Conservation (phyloP, 495 filamentous ascomycete species). For the Hyaloscypha variabilis region DNA sequence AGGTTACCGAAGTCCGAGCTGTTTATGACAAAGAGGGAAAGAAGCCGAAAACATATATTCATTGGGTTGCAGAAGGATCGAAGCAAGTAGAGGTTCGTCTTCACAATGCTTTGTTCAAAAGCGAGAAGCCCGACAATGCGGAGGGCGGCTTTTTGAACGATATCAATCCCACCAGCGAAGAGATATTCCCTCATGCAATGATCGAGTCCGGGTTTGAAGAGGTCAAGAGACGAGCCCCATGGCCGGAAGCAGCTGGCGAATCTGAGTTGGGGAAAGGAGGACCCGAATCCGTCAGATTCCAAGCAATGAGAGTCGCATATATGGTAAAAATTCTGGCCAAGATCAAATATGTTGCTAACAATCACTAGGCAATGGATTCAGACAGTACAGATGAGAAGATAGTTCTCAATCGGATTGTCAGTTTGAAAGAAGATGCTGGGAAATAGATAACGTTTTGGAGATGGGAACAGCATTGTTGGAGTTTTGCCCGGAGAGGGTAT, state of each 20-base stretch:
- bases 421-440: constrained; percentile 84
- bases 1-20: constrained; percentile 70
- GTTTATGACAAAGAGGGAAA: constrained; percentile 67
- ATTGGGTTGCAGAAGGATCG: constrained; percentile 78
- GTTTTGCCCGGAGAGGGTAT: background rate
- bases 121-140: constrained; percentile 71
- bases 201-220: constrained; percentile 88
- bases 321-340: constrained; percentile 48
- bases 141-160: constrained; percentile 80
- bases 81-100: constrained; percentile 77
- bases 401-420: constrained; percentile 90
- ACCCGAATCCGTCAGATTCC: constrained; percentile 82
- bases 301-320: constrained; percentile 89
- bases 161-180: constrained; percentile 83
- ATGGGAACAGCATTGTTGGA: constrained; percentile 12
- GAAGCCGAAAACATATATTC: constrained; percentile 89
- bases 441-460: constrained; percentile 46
- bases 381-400: constrained; percentile 78
- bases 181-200: constrained; percentile 74
- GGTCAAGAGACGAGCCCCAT: constrained; percentile 71
- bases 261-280: constrained; percentile 57
- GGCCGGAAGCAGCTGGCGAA: constrained; percentile 77
- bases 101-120: constrained; percentile 84
- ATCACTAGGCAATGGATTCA: constrained; percentile 64
- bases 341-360: constrained; percentile 25